Evolutionary conservation across 2,329 filamentous ascomycete species (phyloP), one percentile per base, ranked within the genome.

Genomic region (Graphiopsis chlorocephala): DNA sequence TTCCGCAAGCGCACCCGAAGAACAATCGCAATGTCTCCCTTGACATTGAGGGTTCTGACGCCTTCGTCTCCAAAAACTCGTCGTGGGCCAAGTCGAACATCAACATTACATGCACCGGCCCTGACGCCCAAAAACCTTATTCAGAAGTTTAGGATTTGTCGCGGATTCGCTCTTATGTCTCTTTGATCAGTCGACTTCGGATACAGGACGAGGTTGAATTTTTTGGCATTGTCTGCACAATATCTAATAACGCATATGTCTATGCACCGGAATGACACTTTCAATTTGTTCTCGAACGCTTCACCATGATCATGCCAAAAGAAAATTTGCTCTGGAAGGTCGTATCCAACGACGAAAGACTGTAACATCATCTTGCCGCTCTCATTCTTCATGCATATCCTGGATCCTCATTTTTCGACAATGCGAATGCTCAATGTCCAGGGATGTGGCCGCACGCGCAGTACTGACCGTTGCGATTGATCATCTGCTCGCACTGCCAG

Each of bases 401-500:
- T 53, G 17, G 50, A 53, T 11, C 4, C 50, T 31, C 11, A 10
- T n/a, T 52, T 17, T 17, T 8, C 26, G 4, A 31, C 48, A 6
- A 14, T 4, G 17, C 14, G 8, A 4, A 28, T n/a, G 48, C 26
- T 53, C 50, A 53, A 12, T 53, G 26, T 53, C 28, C 50, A 53
- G 50, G 50, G 10, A 53, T 20, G 10, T 7, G 11, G 14, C 15
- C 50, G 23, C 60, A 62, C 25, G 23, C 60, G 17, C 60, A 62
- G 15, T 55, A 62, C 33, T 12, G 29, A 31, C 48, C 47, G 17
- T 55, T 55, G 31, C 25, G 48, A 25, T 62, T 62, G 38, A 65
- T 61, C n/a, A 64, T 23, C 15, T 67, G 61, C 45, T 66, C 17
- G 61, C 74, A 76, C 5, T 59, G 52, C 72, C 73, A 76, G 65